Percentiles rank a stretch among this genome's conserved stretches.
Conservation (phyloP, 2,329 filamentous ascomycete species). For the Talaromyces sp. region DNA sequence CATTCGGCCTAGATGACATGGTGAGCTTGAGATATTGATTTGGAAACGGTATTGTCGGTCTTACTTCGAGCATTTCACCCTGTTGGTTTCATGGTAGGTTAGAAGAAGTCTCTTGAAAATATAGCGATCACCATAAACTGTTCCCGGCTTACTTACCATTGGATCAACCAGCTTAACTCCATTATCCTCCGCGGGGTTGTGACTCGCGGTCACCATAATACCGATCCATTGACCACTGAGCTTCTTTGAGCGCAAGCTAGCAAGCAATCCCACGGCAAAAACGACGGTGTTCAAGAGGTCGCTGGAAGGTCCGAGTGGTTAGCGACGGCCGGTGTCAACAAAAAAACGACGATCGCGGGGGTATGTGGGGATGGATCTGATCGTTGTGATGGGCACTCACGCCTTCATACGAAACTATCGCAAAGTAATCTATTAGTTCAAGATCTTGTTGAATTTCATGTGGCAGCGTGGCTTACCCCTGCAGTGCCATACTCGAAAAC, state of each 20-base stretch:
- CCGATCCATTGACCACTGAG: slow-evolving; percentile 89
- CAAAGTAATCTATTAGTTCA: slow-evolving; percentile 19
- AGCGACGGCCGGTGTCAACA: slow-evolving; percentile 34
- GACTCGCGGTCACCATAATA: slow-evolving; percentile 93
- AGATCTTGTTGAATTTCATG: slow-evolving; percentile 3
- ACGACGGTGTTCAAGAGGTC: slow-evolving; percentile 88
- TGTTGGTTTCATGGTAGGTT: slow-evolving; percentile 29
- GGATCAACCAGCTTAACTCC: slow-evolving; percentile 96
- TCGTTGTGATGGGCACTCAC: slow-evolving; percentile 51
- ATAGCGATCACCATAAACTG: not conserved
- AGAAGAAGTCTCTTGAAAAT: not conserved
- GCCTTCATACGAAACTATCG: slow-evolving; percentile 69
- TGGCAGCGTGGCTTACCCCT: slow-evolving; percentile 53
- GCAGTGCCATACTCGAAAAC: slow-evolving; percentile 64
- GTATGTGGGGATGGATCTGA: slow-evolving; percentile 32
- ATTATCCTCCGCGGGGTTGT: slow-evolving; percentile 88
- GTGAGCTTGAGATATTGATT: slow-evolving; percentile 19
- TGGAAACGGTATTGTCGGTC: slow-evolving; percentile 15
- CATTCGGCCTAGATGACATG: slow-evolving; percentile 65
- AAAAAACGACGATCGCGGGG: slow-evolving; percentile 31
- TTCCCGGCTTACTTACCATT: slow-evolving; percentile 57
- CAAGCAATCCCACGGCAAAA: slow-evolving; percentile 88
- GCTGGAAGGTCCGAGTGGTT: slow-evolving; percentile 43
- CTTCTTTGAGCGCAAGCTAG: slow-evolving; percentile 85
- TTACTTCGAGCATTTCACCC: slow-evolving; percentile 94